Evolutionary conservation across 164 flowering plant species (phyloP), one percentile per base, ranked within the genome.

Genomic region (Liriodendron chinense): DNA sequence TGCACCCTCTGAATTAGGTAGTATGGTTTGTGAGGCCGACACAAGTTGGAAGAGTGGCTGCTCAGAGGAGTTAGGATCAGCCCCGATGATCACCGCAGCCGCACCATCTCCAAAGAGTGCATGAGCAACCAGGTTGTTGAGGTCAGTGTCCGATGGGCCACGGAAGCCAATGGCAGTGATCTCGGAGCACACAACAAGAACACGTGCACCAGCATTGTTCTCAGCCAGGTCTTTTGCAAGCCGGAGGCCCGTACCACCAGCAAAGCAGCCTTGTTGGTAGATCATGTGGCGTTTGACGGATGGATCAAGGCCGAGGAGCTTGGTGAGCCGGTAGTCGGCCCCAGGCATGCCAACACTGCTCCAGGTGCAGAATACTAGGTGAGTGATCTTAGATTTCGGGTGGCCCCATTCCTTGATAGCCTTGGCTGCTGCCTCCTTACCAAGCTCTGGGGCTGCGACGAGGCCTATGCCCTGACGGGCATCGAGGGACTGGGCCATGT

Each of bases 51-150:
- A 76, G 23, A 76, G 65, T 1, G 78, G 75, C 0, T 65, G 18
- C 23, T 76, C 78, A 7, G 9, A 53, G 13, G 59, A 10, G 13
- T 53, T 53, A 10, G 59, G 59, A 16, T 53, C 18, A 10, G 59
- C 18, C 8, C 59, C 59, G 2, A 53, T 53, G 2, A 53, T 2
- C 59, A 53, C 13, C 8, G 59, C 59, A 13, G 88, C 82, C 0
- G 88, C 84, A 1, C 88, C 88, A 70, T 86, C 87, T 0, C 85
- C 86, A 28, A 53, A 53, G 16, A 53, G 18, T 10, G 59, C 59
- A 1, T 53, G 59, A 53, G 59, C 59, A 53, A 53, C 18, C 7
- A 53, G 59, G 59, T 9, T 53, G 10, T 16, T 16, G 59, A 53
- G 13, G 13, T 53, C 59, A 53, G 16, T 16, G 3, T 53, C 59